Conservation (phyloP, 1,284 basidiomycete genomes). For the Coniferiporia sulphurascens region DNA sequence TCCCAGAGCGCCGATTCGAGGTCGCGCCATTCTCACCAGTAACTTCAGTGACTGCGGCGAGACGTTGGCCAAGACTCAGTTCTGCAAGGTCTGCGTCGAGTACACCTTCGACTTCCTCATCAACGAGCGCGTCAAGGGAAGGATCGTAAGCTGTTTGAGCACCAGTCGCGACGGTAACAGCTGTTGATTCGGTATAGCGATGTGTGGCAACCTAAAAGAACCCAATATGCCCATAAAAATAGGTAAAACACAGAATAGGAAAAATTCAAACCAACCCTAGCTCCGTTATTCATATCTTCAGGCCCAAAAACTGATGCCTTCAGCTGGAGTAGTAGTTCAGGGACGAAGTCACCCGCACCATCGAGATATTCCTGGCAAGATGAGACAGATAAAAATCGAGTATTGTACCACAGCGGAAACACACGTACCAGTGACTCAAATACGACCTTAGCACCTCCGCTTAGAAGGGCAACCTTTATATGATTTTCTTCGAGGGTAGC, state of each 20-base stretch:
- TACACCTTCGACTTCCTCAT: slow-evolving; percentile 55
- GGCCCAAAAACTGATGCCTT: slow-evolving; percentile 6
- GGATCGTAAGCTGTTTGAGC: slow-evolving; percentile 57
- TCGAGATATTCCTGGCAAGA: slow-evolving; percentile 48
- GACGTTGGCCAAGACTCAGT: slow-evolving; percentile 82
- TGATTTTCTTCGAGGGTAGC: slow-evolving; percentile 44
- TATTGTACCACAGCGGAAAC: slow-evolving; percentile 5
- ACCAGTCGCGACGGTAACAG: slow-evolving; percentile 60
- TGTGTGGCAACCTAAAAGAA: slow-evolving; percentile 38
- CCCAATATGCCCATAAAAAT: neutral
- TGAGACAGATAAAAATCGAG: slow-evolving; percentile 7
- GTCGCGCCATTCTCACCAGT: slow-evolving; percentile 31
- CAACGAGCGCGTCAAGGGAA: slow-evolving; percentile 46
- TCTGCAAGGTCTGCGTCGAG: slow-evolving; percentile 85
- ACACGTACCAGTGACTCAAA: slow-evolving; percentile 63
- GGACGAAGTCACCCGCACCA: slow-evolving; percentile 49
- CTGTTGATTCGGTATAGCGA: slow-evolving; percentile 61
- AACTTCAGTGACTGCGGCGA: slow-evolving; percentile 64
- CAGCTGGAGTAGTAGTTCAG: slow-evolving; percentile 40
- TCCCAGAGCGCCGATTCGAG: slow-evolving; percentile 30
- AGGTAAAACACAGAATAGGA: neutral
- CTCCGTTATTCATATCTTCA: slow-evolving; percentile 13
- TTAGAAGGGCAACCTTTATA: slow-evolving; percentile 56
- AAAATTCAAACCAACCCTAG: slow-evolving; percentile 18
- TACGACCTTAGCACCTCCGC: slow-evolving; percentile 61